These are phyloP conservation scores for Fusarium napiforme DNA, from an alignment of 2,329 filamentous ascomycete genomes.

Conservation along the genomic window DNA sequence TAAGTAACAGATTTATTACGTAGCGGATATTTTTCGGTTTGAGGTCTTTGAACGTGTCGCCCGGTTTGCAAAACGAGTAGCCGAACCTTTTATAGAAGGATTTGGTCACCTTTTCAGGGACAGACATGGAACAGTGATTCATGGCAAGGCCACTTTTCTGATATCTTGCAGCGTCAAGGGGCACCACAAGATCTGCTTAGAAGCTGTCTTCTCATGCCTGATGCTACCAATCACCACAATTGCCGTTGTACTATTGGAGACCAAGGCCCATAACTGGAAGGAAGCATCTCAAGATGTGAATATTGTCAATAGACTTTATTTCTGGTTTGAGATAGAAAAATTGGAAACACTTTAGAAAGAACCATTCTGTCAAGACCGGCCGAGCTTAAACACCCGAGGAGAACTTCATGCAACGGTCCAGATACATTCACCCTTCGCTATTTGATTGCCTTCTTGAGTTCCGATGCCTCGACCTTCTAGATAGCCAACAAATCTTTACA, in stretches of 20 bases:
- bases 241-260: not conserved
- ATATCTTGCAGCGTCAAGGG: fast-evolving
- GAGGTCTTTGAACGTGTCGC: no score
- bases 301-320: not conserved
- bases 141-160: no score
- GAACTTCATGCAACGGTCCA: not conserved
- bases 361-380: not conserved
- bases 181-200: fast-evolving
- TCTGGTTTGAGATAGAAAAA: not conserved
- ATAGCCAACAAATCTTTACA: not conserved
- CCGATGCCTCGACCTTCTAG: not conserved
- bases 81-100: not conserved
- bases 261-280: fast-evolving
- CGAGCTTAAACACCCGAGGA: not conserved
- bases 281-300: not conserved
- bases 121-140: no score
- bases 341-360: fast-evolving
- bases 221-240: no score
- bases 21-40: fast-evolving
- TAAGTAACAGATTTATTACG: fast-evolving
- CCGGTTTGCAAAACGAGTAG: fast-evolving
- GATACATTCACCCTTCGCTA: not conserved
- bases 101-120: no score
- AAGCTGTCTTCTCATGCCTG: not conserved
- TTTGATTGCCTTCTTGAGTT: not conserved